These are phyloP conservation scores for Panicum virgatum DNA, from an alignment of 202 grass and related monocot genomes.

Conservation along the genomic window DNA sequence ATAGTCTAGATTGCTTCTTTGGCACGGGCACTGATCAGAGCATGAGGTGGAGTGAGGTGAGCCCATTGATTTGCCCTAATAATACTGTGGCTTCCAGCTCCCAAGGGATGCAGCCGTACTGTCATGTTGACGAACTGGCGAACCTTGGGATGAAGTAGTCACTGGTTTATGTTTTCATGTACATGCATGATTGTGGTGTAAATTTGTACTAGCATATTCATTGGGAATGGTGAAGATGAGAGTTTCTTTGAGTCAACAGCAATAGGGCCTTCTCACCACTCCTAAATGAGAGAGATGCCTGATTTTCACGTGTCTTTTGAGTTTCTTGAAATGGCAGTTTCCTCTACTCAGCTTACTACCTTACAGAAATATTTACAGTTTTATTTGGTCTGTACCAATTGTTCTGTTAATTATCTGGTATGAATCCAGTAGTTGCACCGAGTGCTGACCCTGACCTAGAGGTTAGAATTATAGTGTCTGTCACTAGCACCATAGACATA, in stretches of 20 bases:
- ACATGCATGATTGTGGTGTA: conserved; percentile 66
- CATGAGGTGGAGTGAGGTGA: conserved; percentile 71
- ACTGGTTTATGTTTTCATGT: conserved; percentile 44
- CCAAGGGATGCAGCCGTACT: conserved; percentile 64
- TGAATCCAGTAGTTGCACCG: conserved; percentile 3
- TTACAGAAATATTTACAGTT: conserved; percentile 38
- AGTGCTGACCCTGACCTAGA: not conserved
- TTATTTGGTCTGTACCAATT: conserved; percentile 11
- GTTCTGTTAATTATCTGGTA: conserved; percentile 19
- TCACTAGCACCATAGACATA: not conserved
- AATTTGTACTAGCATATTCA: conserved; percentile 65
- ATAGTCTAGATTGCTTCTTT: conserved; percentile 66
- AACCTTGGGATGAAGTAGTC: conserved; percentile 61
- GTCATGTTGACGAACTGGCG: conserved; percentile 41
- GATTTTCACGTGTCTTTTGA: conserved; percentile 27
- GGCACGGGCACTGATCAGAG: conserved; percentile 41
- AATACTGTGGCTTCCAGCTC: conserved; percentile 53
- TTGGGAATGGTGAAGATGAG: conserved; percentile 45
- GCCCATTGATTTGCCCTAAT: conserved; percentile 62
- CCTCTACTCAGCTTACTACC: not conserved
- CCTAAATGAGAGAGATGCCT: conserved; percentile 34
- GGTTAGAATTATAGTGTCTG: not conserved
- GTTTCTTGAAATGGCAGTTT: conserved; percentile 31
- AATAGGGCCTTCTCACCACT: conserved; percentile 18
- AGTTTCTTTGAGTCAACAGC: conserved; percentile 22